Conservation (phyloP, 176 grass and related monocot genomes). For the Lolium perenne region DNA sequence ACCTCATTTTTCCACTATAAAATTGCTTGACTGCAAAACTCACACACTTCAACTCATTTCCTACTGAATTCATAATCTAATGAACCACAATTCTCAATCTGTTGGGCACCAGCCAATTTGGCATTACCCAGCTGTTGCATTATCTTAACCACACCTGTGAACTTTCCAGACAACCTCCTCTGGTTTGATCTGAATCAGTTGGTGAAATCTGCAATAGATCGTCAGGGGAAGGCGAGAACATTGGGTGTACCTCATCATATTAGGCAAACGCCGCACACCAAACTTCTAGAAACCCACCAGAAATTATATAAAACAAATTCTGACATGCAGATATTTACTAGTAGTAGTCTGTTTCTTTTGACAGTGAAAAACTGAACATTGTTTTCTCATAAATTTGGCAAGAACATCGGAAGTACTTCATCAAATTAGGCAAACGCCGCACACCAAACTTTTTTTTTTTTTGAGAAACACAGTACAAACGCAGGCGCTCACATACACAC, state of each 20-base stretch:
- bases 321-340: background rate
- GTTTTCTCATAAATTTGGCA: background rate
- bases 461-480: too few relatives aligned
- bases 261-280: slow-evolving; percentile 9
- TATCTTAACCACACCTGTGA: background rate
- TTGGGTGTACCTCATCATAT: background rate
- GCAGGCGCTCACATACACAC: too few relatives aligned
- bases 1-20: slow-evolving; percentile 11
- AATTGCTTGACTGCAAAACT: slow-evolving; percentile 9
- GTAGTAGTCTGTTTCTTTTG: background rate
- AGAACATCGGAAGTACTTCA: background rate
- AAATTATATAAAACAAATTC: background rate
- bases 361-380: background rate
- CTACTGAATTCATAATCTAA: background rate
- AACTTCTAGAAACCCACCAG: background rate
- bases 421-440: background rate
- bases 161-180: background rate
- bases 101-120: background rate
- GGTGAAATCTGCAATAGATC: background rate
- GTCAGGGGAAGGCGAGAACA: background rate
- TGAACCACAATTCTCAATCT: background rate
- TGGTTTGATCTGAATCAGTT: background rate
- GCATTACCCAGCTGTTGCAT: background rate
- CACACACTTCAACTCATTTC: slow-evolving; percentile 4
- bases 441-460: slow-evolving; percentile 2